These are phyloP conservation scores for Trypanosoma congolense DNA, from an alignment of 208 protist genomes.

Conservation along the genomic window DNA sequence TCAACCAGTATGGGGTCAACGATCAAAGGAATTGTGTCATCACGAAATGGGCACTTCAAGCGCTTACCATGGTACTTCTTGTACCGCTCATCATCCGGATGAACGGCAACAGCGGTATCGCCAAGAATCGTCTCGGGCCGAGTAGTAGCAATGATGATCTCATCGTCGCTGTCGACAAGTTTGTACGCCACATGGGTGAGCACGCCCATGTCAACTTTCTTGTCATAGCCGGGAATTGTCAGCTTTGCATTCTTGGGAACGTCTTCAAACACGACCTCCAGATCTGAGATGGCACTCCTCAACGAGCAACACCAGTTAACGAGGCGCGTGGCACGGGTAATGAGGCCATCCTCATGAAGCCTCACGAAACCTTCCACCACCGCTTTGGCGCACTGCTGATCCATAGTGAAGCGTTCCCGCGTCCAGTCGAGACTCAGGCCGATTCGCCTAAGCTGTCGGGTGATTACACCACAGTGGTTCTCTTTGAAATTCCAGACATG, in stretches of 20 bases:
- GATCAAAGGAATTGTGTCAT: conserved; percentile 95
- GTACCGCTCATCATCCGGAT: conserved; percentile 98
- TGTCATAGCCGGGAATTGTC: conserved; percentile 86
- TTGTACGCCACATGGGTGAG: conserved; percentile 96
- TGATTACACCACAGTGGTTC: conserved; percentile 93
- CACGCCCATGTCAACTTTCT: conserved; percentile 92
- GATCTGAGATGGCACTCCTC: conserved; percentile 99
- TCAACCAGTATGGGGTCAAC: conserved; percentile 96
- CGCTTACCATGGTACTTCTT: conserved; percentile 94
- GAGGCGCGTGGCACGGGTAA: conserved; percentile 97
- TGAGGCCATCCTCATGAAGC: conserved; percentile 94
- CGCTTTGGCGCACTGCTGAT: conserved; percentile 88
- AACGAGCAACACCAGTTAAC: conserved; percentile 99
- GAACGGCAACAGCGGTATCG: conserved; percentile 97
- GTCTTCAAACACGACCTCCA: conserved; percentile 97
- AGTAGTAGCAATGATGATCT: conserved; percentile 97
- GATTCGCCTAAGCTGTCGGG: conserved; percentile 93
- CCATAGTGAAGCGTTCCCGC: conserved; percentile 99
- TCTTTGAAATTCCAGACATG: conserved; percentile 98
- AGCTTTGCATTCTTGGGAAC: conserved; percentile 76
- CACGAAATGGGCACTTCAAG: conserved; percentile 95
- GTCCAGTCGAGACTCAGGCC: conserved; percentile 99
- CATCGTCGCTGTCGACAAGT: conserved; percentile 78
- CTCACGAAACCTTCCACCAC: conserved; percentile 97
- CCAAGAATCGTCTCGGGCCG: conserved; percentile 99